phyloP scores from a whole-genome alignment of 208 protist genomes.

The Acanthamoeba quina region DNA sequence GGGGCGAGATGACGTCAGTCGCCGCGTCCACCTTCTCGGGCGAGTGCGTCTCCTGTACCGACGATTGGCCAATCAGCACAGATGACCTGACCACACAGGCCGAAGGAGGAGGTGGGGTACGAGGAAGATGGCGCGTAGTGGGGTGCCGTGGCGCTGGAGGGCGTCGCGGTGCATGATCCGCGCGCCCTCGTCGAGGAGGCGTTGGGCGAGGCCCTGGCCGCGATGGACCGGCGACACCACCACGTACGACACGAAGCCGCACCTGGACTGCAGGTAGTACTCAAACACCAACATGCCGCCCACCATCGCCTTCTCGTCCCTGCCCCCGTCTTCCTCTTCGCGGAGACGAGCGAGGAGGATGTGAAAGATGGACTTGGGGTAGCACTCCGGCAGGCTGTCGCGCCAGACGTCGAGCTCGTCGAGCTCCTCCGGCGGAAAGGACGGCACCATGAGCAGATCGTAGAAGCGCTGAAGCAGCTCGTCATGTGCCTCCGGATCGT shows the following conservation, averaged over 20 bases:
- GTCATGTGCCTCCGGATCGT: neutral
- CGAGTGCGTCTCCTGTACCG: slow-evolving; percentile 1
- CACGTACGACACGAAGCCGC: slow-evolving; percentile 30
- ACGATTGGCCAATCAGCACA: neutral
- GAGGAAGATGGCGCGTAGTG: slow-evolving; percentile 21
- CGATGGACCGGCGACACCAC: neutral
- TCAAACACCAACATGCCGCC: neutral
- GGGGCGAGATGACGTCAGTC: slow-evolving; percentile 22
- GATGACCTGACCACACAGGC: too few species aligned
- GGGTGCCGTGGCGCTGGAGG: neutral
- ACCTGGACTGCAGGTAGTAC: neutral
- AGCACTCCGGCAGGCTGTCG: neutral
- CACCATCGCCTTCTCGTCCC: neutral
- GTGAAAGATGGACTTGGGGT: slow-evolving; percentile 33
- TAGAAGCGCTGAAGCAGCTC: neutral
- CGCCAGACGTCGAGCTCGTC: slow-evolving; percentile 50
- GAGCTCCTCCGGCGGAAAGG: slow-evolving; percentile 31
- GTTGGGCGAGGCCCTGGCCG: slow-evolving; percentile 1
- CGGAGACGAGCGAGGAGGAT: neutral
- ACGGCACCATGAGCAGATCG: slow-evolving; percentile 20
- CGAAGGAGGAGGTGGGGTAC: neutral
- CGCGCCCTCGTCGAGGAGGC: neutral
- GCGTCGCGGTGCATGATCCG: neutral
- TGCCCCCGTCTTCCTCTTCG: neutral
- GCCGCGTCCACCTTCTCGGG: slow-evolving; percentile 17